Conservation (phyloP, 331 rosid species). For the Quercus phellos region DNA sequence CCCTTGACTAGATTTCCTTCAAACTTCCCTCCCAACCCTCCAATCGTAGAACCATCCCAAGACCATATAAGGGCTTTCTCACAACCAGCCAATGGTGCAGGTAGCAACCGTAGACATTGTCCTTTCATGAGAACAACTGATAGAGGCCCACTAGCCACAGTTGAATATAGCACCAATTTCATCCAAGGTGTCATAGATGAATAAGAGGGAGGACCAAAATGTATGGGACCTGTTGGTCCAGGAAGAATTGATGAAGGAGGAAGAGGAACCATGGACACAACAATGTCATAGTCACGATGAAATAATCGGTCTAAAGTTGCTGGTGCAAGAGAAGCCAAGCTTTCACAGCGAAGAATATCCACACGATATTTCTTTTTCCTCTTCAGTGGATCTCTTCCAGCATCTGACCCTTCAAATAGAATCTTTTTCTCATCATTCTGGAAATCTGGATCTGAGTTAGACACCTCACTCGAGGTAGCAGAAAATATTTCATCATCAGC, state of each 20-base stretch:
- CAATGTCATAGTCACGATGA: constrained; percentile 87
- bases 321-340: constrained; percentile 90
- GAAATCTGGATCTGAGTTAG: constrained; percentile 30
- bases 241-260: constrained; percentile 88
- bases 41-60: constrained; percentile 82
- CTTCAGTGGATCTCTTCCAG: constrained; percentile 48
- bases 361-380: constrained; percentile 69
- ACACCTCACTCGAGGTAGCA: constrained; percentile 26
- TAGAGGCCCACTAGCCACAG: constrained; percentile 71
- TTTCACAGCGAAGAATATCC: constrained; percentile 92
- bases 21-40: constrained; percentile 81
- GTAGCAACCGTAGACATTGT: constrained; percentile 83
- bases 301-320: constrained; percentile 77
- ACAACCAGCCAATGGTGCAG: constrained; percentile 91
- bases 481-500: constrained; percentile 31
- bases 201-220: constrained; percentile 95
- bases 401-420: constrained; percentile 47
- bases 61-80: constrained; percentile 96
- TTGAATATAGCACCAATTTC: constrained; percentile 82
- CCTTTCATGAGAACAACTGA: constrained; percentile 95
- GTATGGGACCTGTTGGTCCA: constrained; percentile 68
- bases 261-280: constrained; percentile 89
- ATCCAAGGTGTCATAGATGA: constrained; percentile 97
- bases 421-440: constrained; percentile 35
- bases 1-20: constrained; percentile 86